phyloP scores from a whole-genome alignment of 2,329 filamentous ascomycete species.

The Trichoderma cornu-damae region DNA sequence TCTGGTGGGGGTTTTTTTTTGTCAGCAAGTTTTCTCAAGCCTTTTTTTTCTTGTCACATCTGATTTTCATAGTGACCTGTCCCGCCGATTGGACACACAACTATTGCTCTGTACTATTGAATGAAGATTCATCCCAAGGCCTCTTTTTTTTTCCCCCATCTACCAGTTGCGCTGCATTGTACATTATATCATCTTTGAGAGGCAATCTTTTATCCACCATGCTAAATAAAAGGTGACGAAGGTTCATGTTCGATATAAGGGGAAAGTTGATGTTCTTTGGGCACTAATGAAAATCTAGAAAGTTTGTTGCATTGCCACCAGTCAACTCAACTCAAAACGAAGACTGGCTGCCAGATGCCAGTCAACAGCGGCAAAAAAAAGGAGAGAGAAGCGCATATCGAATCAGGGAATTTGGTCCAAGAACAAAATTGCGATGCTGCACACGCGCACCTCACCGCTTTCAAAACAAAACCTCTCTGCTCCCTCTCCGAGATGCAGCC shows the following conservation, averaged over 20 bases:
- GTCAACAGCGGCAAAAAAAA: not conserved
- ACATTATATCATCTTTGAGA: no score
- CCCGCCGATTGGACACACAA: no score
- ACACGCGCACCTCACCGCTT: slow-evolving; percentile 2
- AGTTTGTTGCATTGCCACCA: not conserved
- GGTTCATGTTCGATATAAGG: no score
- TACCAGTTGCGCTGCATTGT: no score
- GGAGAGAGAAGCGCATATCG: not conserved
- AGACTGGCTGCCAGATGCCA: not conserved
- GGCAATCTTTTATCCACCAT: no score
- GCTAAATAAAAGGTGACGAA: no score
- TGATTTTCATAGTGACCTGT: no score
- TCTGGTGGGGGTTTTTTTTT: not conserved
- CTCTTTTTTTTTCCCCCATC: no score
- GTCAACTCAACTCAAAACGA: not conserved
- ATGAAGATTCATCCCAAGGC: no score
- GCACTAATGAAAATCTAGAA: not conserved
- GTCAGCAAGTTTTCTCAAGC: not conserved
- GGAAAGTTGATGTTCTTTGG: not conserved
- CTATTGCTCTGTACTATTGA: no score
- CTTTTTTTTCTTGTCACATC: not conserved
- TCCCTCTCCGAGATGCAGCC: not conserved
- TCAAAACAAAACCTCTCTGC: not conserved
- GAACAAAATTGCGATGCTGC: not conserved
- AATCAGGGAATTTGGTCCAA: not conserved